Conservation (phyloP, 2,329 filamentous ascomycete genomes). For the Xylariaceae sp. region DNA sequence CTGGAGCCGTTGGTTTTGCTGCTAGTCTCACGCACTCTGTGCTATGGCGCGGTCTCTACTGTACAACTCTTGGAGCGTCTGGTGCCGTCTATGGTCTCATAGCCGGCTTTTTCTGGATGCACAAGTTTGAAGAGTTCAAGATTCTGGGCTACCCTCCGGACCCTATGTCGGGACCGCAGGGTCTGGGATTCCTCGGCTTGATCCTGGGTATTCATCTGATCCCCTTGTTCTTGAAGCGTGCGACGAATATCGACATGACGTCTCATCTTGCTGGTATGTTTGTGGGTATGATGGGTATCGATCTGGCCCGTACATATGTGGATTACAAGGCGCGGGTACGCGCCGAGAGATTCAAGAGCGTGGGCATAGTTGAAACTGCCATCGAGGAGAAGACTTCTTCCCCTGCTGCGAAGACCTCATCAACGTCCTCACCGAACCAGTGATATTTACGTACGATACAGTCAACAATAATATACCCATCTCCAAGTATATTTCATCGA, state of each 20-base stretch:
- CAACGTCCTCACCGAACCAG: slow-evolving; percentile 2
- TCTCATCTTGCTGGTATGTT: slow-evolving; percentile 50
- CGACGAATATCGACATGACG: slow-evolving; percentile 44
- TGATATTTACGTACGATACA: slow-evolving; percentile 3
- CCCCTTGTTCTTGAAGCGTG: slow-evolving; percentile 36
- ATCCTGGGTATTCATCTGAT: slow-evolving; percentile 47
- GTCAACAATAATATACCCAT: background rate
- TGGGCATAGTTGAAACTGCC: slow-evolving; percentile 21
- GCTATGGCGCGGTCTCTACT: slow-evolving; percentile 40
- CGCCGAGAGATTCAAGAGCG: slow-evolving; percentile 25
- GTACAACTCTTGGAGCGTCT: slow-evolving; percentile 60
- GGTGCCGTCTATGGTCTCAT: slow-evolving; percentile 58
- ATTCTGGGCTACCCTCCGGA: slow-evolving; percentile 54
- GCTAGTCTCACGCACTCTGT: slow-evolving; percentile 50
- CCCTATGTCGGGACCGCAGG: slow-evolving; percentile 47
- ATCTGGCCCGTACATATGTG: slow-evolving; percentile 33
- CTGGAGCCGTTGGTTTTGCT: slow-evolving; percentile 54
- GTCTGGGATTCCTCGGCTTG: slow-evolving; percentile 49
- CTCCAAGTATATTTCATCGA: background rate
- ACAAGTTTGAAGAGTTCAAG: slow-evolving; percentile 52
- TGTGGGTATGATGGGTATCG: slow-evolving; percentile 41
- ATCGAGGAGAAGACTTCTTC: slow-evolving; percentile 14
- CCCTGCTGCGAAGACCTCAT: background rate
- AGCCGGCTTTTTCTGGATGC: slow-evolving; percentile 57
- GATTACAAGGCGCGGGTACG: slow-evolving; percentile 24